Base-by-base conservation (phyloP, 441 rosid species). In the Gossypium schwendimanii region DNA sequence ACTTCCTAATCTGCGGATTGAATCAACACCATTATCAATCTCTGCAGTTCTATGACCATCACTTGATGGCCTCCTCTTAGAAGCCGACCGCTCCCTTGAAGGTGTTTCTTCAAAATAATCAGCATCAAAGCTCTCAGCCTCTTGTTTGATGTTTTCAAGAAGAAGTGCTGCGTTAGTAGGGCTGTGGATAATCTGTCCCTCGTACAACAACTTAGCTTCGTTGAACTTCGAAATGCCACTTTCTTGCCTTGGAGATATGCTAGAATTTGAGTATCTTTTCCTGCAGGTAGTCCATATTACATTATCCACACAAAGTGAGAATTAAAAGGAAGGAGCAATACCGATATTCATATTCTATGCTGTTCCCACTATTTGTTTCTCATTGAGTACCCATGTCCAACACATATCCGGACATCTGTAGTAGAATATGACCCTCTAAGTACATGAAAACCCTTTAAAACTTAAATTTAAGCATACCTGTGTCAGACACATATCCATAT, bases 111-210 rank as follows among this genome's bases (percentile, higher is more conserved):
- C 82, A 59, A 77, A 84, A 65, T 76, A 83, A 78, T 86, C 91
- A 49, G 77, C 36, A 69, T 88, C 92, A 73, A 84, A 75, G 78
- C 85, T 82, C 67, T 83, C 87, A 75, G 83, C 95, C 85, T 93
- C 99, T 73, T 89, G 94, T 73, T 95, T 95, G 68, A 95, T 93
- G 76, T 91, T 89, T 81, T 95, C 98, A 70, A 95, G 97, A 74
- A 95, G 87, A 75, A 95, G 90, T 26, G 96, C 95, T 0, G 98
- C 88, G 67, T 95, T 95, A 11, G 93, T 89, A 5, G 97, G 99
- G 79, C 98, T 91, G 77, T 95, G 98, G 76, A 94, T 92, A 74
- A 73, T 74, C 44, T 86, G 83, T 24, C 98, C 97, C 66, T 94
- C 98, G 50, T 88, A 91, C 20, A 94, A 81, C 69, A 94, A 76